Base-by-base conservation (phyloP, 179 eudicot species). In the Silene coronaria region DNA sequence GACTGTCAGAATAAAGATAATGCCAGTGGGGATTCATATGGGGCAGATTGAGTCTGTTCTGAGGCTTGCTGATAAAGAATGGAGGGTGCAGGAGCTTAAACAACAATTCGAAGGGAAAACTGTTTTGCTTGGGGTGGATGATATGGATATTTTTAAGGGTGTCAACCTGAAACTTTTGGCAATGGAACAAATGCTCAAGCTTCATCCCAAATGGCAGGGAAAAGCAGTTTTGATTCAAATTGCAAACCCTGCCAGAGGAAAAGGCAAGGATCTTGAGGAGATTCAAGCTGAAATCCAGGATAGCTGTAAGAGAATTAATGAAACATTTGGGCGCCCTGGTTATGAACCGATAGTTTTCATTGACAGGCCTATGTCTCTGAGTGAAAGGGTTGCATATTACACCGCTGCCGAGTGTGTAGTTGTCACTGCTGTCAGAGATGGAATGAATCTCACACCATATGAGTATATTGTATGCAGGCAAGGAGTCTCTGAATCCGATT, bases 361-460 rank as follows among this genome's bases (percentile, higher is more conserved):
- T 60, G 84, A 81, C 53, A 81, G 84, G 77, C 88, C 93, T 0
- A 84, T 92, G 38, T 75, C 91, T 65, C 77, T 91, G 80, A 85
- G 89, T 48, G 96, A 91, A 80, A 84, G 81, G 48, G 51, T 83
- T 87, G 84, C 89, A 72, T 91, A 90, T 69, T 93, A 88, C 80
- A 81, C 93, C 19, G 79, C 86, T 27, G 91, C 93, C 36, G 92
- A 90, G 76, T 91, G 92, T 75, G 96, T 88, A 26, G 82, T 88
- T 61, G 91, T 92, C 36, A 91, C 97, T 22, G 97, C 97, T 13
- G 97, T 92, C 55, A 89, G 97, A 78, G 97, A 92, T 78, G 97
- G 97, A 26, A 91, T 92, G 97, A 92, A 92, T 77, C 83, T 92
- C 38, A 92, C 84, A 51, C 97, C 97, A 2, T 92, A 92, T 70